Evolutionary conservation across 495 filamentous ascomycete species (phyloP).

Genomic region (Chaetomium cochliodes): DNA sequence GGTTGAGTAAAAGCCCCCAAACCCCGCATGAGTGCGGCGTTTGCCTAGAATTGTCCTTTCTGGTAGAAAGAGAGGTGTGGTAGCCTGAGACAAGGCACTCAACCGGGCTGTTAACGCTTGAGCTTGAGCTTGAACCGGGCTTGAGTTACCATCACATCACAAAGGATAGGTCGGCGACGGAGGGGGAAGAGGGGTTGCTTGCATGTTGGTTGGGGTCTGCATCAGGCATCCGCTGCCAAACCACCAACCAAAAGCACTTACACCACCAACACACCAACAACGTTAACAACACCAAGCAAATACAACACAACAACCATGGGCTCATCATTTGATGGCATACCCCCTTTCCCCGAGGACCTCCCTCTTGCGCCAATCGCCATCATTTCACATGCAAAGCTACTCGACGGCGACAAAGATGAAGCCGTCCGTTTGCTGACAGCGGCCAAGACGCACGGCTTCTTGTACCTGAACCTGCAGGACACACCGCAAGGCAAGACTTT

Average conservation of each 20-base stretch:
- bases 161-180: not conserved
- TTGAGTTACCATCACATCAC: not conserved
- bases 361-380: conserved; percentile 18
- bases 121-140: too few species aligned
- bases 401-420: conserved; percentile 42
- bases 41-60: conserved; percentile 11
- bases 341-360: conserved; percentile 14
- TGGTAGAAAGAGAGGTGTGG: not conserved
- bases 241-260: not conserved
- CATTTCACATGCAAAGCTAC: conserved; percentile 40
- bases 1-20: not conserved
- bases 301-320: not conserved
- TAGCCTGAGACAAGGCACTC: not conserved
- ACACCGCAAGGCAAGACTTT: conserved; percentile 42
- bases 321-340: not conserved
- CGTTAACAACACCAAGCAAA: not conserved
- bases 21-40: conserved; percentile 4
- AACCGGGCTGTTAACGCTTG: not conserved
- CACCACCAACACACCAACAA: not conserved
- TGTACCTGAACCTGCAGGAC: conserved; percentile 57
- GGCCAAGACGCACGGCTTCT: conserved; percentile 59
- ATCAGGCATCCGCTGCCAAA: conserved; percentile 12
- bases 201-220: not conserved
- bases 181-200: not conserved
- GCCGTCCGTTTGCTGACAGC: conserved; percentile 46